Evolutionary conservation across 2,329 filamentous ascomycete genomes (phyloP), one percentile per base, ranked within the genome.

Genomic region (Coniochaeta sp.): DNA sequence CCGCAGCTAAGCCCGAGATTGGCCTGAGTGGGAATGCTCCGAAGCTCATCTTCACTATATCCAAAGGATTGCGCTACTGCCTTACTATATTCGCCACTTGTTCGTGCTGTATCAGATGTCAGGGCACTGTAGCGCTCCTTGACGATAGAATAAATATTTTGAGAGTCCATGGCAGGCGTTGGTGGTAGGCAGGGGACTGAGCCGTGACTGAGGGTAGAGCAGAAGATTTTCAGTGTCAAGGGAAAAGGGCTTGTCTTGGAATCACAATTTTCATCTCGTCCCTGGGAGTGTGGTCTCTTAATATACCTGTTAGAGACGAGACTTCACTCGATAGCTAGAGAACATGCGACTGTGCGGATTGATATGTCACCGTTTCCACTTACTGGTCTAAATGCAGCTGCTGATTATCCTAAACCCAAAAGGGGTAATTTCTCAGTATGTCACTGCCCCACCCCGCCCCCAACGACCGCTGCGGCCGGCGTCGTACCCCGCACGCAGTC

Each of bases 1-100:
- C 81, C 81, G 59, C 81, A 84, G 70, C 79, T 79, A 4, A 84
- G 66, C 0, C 81, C 81, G 3, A 84, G 71, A 63, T 84, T 84
- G 28, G 81, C 71, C 47, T 75, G 76, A 9, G 73, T 63, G 0
- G 81, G 80, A 33, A 79, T 74, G n/a, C 64, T 68, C 19, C 69
- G 67, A 1, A 84, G 76, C 58, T 83, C 79, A 33, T 78, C 72
- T 9, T 74, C 71, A 14, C 73, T 73, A 67, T 84, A 85, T 3
- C 81, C 81, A 64, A 84, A 84, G 0, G 81, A 76, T 57, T 73
- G 73, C 31, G 81, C 81, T 12, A 83, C 74, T 4, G 72, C 67
- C 38, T 72, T 67, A 60, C 72, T 73, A 60, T 77, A 77, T 28
- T 67, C 64, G 58, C 64, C 66, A 55, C 66, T 69, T 4, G 44